Conservation (phyloP, 805 yeast species). For the Schwanniomyces sp. region DNA sequence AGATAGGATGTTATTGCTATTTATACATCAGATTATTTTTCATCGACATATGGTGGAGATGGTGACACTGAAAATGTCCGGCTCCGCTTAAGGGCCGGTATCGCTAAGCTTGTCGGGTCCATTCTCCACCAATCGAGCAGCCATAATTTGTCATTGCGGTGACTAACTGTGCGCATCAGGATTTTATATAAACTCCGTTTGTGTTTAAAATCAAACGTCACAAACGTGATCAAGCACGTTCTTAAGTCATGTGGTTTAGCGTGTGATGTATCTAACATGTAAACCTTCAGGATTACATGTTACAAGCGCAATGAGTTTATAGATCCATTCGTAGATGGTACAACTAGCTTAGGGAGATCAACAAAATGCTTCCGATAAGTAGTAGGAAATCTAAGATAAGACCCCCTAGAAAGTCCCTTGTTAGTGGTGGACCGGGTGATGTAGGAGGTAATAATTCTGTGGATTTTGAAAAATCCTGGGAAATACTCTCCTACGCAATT, state of each 20-base stretch:
- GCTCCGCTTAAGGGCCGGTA: constrained; percentile 6
- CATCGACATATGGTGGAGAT: neutral
- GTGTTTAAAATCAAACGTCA: too few relatives aligned
- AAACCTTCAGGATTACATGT: neutral
- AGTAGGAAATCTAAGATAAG: constrained; percentile 58
- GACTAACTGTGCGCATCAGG: neutral
- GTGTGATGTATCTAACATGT: too few relatives aligned
- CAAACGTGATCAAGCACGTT: too few relatives aligned
- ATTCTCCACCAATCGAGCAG: neutral
- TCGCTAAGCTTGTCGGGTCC: neutral
- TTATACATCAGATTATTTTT: neutral
- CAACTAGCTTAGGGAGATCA: neutral
- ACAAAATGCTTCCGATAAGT: constrained; percentile 29
- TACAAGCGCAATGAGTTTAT: neutral
- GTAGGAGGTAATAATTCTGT: constrained; percentile 28
- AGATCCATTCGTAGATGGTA: neutral
- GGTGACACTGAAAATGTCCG: constrained; percentile 7
- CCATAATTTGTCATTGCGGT: constrained; percentile 4
- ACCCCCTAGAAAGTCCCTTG: constrained; percentile 55
- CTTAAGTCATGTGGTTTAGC: too few relatives aligned
- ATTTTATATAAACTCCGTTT: too few relatives aligned
- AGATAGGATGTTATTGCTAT: neutral
- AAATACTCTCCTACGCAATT: constrained; percentile 62
- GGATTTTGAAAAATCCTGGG: constrained; percentile 71
- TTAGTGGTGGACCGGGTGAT: constrained; percentile 17